A percentile compares a stretch with the other conserved stretches of the same genome.
Evolutionary conservation across 352 stramenopile species (phyloP).

Genomic region (Globisporangium nodosum): DNA sequence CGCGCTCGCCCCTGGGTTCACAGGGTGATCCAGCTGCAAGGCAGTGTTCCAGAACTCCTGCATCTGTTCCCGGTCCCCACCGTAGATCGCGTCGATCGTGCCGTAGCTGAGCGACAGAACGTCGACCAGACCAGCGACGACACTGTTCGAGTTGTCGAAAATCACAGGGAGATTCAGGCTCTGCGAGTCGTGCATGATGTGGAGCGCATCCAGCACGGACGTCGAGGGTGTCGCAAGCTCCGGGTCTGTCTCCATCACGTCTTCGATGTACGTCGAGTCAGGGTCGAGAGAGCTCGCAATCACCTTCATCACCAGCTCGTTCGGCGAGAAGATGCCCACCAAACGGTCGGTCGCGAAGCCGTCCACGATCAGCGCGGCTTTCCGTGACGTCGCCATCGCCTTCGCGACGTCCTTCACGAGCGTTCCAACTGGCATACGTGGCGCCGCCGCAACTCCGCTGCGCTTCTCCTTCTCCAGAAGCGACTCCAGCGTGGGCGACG

Average conservation of each 20-base stretch:
- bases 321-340: slow-evolving; percentile 95
- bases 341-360: slow-evolving; percentile 81
- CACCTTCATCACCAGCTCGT: slow-evolving; percentile 95
- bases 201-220: slow-evolving; percentile 77
- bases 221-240: slow-evolving; percentile 65
- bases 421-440: slow-evolving; percentile 80
- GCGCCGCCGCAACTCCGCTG: slow-evolving; percentile 42
- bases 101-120: slow-evolving; percentile 83
- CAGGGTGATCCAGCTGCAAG: slow-evolving; percentile 71
- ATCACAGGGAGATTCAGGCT: slow-evolving; percentile 80
- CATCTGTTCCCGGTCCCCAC: slow-evolving; percentile 83
- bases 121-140: slow-evolving; percentile 80
- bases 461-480: slow-evolving; percentile 78
- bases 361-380: slow-evolving; percentile 94
- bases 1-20: slow-evolving; percentile 28
- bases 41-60: slow-evolving; percentile 88
- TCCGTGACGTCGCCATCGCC: slow-evolving; percentile 74
- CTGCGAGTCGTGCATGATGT: slow-evolving; percentile 88
- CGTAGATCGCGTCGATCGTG: slow-evolving; percentile 86
- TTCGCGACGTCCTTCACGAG: slow-evolving; percentile 74
- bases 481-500: slow-evolving; percentile 72
- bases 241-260: slow-evolving; percentile 89
- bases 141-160: slow-evolving; percentile 40
- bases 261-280: slow-evolving; percentile 83
- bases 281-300: slow-evolving; percentile 91